Base-by-base conservation (phyloP, 2,329 filamentous ascomycete genomes). In the Hypoxylon sp. region DNA sequence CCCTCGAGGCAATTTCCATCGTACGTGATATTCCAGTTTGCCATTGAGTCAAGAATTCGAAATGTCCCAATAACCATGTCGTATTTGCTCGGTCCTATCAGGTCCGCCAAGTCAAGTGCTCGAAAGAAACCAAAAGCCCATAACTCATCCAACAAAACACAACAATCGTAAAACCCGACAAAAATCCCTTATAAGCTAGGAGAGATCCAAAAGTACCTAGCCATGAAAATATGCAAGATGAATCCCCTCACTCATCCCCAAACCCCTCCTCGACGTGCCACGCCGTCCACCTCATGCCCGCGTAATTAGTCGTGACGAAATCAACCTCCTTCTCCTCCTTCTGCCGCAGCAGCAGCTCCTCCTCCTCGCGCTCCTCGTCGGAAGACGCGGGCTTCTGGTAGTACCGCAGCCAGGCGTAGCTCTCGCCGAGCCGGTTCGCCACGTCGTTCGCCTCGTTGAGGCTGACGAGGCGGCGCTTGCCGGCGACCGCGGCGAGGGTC, bases 361-460 rank as follows among this genome's bases (percentile, higher is more conserved):
- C 54, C 32, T 50, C 48, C 9, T 61, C 64, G 7, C 57, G 28
- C 12, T 59, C 58, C 12, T 68, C 66, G 4, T 64, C 57, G 54
- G 4, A 22, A 1, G 26, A 48, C 46, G 24, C 69, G 53, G 14
- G 50, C 40, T 26, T 53, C 46, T 66, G 59, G 33, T 67, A 70
- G 48, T 76, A 75, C 3, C 74, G 69, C 55, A 73, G 69, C 69
- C 68, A 69, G 12, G 69, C 72, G 68, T 83, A 80, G 72, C 77
- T 83, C 75, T 87, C 84, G 60, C 84, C 83, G 12, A 88, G 76
- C 26, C 85, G 78, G 72, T 81, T 84, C 44, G 85, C 85, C 68
- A 88, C 85, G 71, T 88, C 85, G 70, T 86, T 87, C 51, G 85
- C 85, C 71, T 87, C 84, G 71, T 83, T 81, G 49, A 87, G 78